Base-by-base conservation (phyloP, 2,329 filamentous ascomycete species). In the Atkinsonella hypoxylon region DNA sequence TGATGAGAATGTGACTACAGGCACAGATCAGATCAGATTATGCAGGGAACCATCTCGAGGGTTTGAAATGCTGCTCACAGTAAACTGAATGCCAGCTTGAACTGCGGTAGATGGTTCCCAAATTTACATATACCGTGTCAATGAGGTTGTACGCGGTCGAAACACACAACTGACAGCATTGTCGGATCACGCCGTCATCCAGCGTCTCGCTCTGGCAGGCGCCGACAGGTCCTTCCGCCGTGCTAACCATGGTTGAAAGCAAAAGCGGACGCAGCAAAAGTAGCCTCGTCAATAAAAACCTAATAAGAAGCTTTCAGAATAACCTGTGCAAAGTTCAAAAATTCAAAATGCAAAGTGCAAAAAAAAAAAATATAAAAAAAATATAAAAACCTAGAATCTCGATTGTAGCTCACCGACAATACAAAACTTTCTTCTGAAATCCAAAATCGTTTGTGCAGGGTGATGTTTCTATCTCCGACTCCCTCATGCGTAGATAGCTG, bases 51-150 rank as follows among this genome's bases (percentile, higher is more conserved):
- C 31, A 36, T 15, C 6, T 18, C 7, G 15, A 11, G 8, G 8
- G 18, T n/a, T 13, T 26, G 17, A 12, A 39, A 22, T 22, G 20
- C 20, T 18, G 39, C 48, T 45, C 18, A 49, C 48, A 49, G 38
- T 49, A 49, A 13, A 49, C 48, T 3, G 48, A 45, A 34, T 49
- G 48, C 48, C 48, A 49, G 48, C 48, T 38, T 38, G 48, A 49
- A 15, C 48, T 49, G 20, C 41, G 42, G 22, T 49, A 39, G 32
- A 30, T 15, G 5, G 41, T 49, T 18, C 41, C 48, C 41, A 49
- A 9, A 20, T 45, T 49, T n/a, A 39, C 31, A 18, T 49, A 39
- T 12, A 49, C 22, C 20, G 20, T 39, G 13, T 49, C 41, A 12
- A 49, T 49, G 40, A 49, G 48, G 20, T 45, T 44, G 34, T 49